Percentiles rank a stretch among this genome's conserved stretches.
These are phyloP conservation scores for Populus euphratica DNA, from an alignment of 345 rosid genomes.

Conservation along the genomic window DNA sequence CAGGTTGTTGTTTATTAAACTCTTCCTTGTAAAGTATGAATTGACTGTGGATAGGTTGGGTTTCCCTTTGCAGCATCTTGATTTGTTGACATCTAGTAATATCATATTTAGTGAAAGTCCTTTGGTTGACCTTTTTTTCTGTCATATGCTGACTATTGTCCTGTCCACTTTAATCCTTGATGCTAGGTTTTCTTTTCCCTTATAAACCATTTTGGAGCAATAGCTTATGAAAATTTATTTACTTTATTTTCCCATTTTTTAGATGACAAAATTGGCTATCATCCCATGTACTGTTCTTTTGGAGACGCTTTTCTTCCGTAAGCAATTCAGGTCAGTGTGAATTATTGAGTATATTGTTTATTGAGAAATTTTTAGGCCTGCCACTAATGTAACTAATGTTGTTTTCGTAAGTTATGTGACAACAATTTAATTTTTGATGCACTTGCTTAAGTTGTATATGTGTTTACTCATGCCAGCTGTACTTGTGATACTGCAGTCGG, in stretches of 20 bases:
- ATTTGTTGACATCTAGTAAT: neutral
- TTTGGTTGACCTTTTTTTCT: neutral
- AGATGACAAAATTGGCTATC: constrained; percentile 99
- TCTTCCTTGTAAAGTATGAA: neutral
- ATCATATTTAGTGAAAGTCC: neutral
- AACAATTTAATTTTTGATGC: neutral
- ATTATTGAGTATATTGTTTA: neutral
- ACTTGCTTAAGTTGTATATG: neutral
- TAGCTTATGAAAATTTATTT: constrained; percentile 14
- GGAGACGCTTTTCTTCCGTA: constrained; percentile 98
- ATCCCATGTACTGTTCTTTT: constrained; percentile 97
- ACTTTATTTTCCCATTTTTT: constrained; percentile 14
- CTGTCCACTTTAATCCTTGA: neutral
- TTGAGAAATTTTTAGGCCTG: neutral
- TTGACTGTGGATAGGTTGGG: neutral
- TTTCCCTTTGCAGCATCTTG: neutral
- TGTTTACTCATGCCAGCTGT: constrained; percentile 17
- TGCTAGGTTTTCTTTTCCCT: neutral
- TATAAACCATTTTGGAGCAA: neutral
- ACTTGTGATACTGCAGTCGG: constrained; percentile 55
- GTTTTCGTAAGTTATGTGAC: neutral
- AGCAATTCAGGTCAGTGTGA: constrained; percentile 75
- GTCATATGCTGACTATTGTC: neutral
- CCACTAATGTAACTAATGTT: neutral
- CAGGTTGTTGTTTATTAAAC: neutral